Base-by-base conservation (phyloP, 2,329 filamentous ascomycete genomes). In the Paraphaeosphaeria sporulosa region DNA sequence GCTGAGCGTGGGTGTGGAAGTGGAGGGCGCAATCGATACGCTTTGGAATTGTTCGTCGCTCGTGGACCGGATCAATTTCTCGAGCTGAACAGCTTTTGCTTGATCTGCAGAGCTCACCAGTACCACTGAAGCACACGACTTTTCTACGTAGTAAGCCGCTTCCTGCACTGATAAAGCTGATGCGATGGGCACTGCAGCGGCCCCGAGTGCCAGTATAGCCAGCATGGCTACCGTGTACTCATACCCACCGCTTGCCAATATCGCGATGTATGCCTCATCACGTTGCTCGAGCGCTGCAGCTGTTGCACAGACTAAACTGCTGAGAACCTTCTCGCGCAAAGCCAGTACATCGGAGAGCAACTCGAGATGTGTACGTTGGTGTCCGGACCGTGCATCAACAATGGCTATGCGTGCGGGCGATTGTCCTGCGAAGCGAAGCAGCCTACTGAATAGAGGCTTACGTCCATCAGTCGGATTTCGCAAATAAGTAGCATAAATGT, bases 201-300 rank as follows among this genome's bases (percentile, higher is more conserved):
- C 82, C 19, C 81, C 81, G 2, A 82, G 61, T 9, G 82, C 81
- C 36, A 82, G 71, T n/a, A 82, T 74, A 4, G 81, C 78, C 30
- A 84, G 72, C 62, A 83, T 80, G 4, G 78, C 81, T n/a, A 83
- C 80, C 4, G 79, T 75, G 64, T 80, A 84, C 57, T 83, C 81
- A 69, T 76, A 21, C 57, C 59, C n/a, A n/a, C n/a, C n/a, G n/a
- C n/a, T n/a, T n/a, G n/a, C n/a, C n/a, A n/a, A n/a, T n/a, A n/a
- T n/a, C n/a, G n/a, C n/a, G n/a, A n/a, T n/a, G n/a, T n/a, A n/a
- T n/a, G n/a, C n/a, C n/a, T n/a, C n/a, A n/a, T n/a, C n/a, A n/a
- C n/a, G n/a, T n/a, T n/a, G n/a, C n/a, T n/a, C n/a, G n/a, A n/a
- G n/a, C n/a, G n/a, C n/a, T n/a, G n/a, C n/a, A n/a, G n/a, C n/a